These are phyloP conservation scores for Lepidium africanum DNA, from an alignment of 345 rosid species.

Conservation along the genomic window DNA sequence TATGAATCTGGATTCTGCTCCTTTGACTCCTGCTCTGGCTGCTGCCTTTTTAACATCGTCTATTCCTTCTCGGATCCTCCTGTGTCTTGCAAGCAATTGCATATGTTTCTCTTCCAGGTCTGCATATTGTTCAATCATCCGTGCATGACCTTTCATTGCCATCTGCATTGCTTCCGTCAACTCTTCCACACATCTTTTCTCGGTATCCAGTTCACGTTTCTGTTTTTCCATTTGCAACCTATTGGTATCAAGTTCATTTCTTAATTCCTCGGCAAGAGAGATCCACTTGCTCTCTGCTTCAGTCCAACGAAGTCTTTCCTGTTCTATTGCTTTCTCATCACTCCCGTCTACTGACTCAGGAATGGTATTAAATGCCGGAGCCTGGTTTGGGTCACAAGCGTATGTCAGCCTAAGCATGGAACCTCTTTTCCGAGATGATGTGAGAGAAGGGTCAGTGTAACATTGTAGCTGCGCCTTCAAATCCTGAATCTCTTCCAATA, in stretches of 20 bases:
- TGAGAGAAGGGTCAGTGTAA: constrained; percentile 63
- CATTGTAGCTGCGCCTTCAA: constrained; percentile 75
- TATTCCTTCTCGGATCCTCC: constrained; percentile 82
- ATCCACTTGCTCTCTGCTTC: constrained; percentile 96
- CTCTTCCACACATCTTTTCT: constrained; percentile 81
- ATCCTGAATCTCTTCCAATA: constrained; percentile 90
- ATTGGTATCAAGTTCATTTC: constrained; percentile 66
- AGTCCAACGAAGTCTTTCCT: constrained; percentile 56
- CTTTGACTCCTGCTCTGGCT: constrained; percentile 81
- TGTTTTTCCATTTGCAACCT: constrained; percentile 50
- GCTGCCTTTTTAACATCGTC: constrained; percentile 95
- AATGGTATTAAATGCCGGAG: constrained; percentile 40
- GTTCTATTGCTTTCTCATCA: constrained; percentile 49
- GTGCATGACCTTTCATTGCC: constrained; percentile 94
- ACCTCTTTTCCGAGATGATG: constrained; percentile 39
- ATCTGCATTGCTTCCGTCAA: constrained; percentile 87
- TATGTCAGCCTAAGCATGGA: constrained; percentile 53
- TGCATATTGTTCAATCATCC: constrained; percentile 95
- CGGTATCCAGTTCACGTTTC: constrained; percentile 67
- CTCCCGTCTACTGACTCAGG: constrained; percentile 55
- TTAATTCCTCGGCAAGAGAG: constrained; percentile 75
- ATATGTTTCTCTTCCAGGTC: constrained; percentile 97
- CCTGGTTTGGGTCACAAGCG: constrained; percentile 41
- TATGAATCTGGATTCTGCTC: constrained; percentile 80
- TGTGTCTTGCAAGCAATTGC: constrained; percentile 81